These are phyloP conservation scores for Tolypocladium ovalisporum DNA, from an alignment of 2,329 filamentous ascomycete genomes.

Conservation along the genomic window DNA sequence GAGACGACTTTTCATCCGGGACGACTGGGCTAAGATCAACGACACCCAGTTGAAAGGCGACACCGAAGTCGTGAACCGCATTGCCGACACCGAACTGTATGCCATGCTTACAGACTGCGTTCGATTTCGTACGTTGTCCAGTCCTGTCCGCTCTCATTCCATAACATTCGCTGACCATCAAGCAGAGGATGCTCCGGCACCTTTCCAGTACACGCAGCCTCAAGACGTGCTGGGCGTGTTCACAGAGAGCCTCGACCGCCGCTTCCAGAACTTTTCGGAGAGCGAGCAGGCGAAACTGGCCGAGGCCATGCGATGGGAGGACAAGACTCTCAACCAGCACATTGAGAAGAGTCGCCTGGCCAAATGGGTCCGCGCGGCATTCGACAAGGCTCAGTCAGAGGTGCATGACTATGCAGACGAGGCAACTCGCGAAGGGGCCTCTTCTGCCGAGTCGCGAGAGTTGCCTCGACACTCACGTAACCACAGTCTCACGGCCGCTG, in stretches of 20 bases:
- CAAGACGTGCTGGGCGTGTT: conserved; percentile 48
- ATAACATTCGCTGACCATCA: background rate
- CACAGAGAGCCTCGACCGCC: conserved; percentile 48
- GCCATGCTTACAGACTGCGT: conserved; percentile 54
- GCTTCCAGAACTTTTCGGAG: conserved; percentile 49
- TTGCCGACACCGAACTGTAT: conserved; percentile 59
- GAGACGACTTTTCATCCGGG: conserved; percentile 74
- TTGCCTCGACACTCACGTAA: background rate
- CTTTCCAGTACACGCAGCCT: conserved; percentile 37
- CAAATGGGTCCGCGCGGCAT: conserved; percentile 46
- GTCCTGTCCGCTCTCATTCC: background rate
- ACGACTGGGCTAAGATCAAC: conserved; percentile 76
- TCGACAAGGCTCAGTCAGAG: conserved; percentile 24
- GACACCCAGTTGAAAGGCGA: conserved; percentile 68
- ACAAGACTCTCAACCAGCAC: conserved; percentile 51
- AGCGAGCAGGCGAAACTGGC: conserved; percentile 56
- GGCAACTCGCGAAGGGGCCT: conserved; percentile 10
- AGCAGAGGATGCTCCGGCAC: conserved; percentile 29
- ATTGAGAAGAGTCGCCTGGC: conserved; percentile 59
- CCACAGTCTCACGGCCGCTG: background rate
- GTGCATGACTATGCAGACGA: conserved; percentile 21
- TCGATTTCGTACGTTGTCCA: conserved; percentile 45
- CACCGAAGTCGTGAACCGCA: conserved; percentile 47
- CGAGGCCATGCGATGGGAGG: conserved; percentile 63
- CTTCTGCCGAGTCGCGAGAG: conserved; percentile 1